Conservation (phyloP, 2,329 filamentous ascomycete species). For the Epichloe sibirici region DNA sequence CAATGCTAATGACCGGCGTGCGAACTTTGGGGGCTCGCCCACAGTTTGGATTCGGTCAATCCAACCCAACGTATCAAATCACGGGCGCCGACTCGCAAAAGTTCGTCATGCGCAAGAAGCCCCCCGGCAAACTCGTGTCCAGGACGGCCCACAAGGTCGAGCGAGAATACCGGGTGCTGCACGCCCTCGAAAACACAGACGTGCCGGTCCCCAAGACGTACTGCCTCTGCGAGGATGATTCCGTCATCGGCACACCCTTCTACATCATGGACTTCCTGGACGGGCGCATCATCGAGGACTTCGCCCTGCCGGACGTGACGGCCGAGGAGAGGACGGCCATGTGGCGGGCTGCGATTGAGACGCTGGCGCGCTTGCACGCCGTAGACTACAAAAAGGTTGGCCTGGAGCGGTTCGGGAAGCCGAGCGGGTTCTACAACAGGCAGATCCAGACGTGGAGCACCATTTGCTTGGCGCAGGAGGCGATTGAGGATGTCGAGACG, state of each 20-base stretch:
- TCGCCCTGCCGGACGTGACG: constrained; percentile 61
- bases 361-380: constrained; percentile 74
- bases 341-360: constrained; percentile 77
- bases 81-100: constrained; percentile 56
- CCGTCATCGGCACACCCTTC: constrained; percentile 77
- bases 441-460: constrained; percentile 74
- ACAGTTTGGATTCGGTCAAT: constrained; percentile 94
- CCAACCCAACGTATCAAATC: constrained; percentile 92
- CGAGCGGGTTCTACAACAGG: constrained; percentile 67
- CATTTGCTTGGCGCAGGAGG: constrained; percentile 68
- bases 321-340: constrained; percentile 60
- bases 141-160: constrained; percentile 95
- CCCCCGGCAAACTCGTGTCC: constrained; percentile 84
- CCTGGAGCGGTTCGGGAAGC: constrained; percentile 61
- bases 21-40: too few relatives aligned
- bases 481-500: constrained; percentile 64
- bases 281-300: constrained; percentile 86
- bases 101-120: constrained; percentile 95
- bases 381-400: constrained; percentile 56
- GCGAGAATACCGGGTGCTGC: constrained; percentile 84
- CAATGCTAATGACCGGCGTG: too few relatives aligned
- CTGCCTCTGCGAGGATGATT: constrained; percentile 72
- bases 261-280: constrained; percentile 97
- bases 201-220: constrained; percentile 79
- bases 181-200: constrained; percentile 64